Base-by-base conservation (phyloP, 208 protist species). In the Leishmania tarentolae region DNA sequence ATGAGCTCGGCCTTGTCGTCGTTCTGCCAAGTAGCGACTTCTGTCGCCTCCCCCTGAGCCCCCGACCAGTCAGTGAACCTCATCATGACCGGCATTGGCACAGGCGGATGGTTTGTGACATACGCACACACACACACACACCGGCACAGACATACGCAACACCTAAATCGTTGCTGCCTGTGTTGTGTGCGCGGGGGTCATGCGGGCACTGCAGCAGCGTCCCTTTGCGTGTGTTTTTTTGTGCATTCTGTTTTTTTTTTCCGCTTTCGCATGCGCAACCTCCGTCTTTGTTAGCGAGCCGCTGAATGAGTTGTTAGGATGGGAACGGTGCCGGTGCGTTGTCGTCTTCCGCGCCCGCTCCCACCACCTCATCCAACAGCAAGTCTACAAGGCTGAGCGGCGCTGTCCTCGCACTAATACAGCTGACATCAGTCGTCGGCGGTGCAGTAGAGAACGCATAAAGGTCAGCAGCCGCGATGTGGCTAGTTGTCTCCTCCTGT, bases 391-490 rank as follows among this genome's bases (percentile, higher is more conserved):
- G 47, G 57, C 46, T 68, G 7, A 71, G 59, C 44, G 52, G 72
- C 9, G 69, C 17, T 52, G 24, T 4, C 40, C 19, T 31, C n/a
- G 44, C 28, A 5, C 47, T 31, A n/a, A 82, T 19, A 40, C 66
- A 50, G 28, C 65, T 53, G 56, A 57, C 19, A 28, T 19, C 50
- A 31, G 75, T 19, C 19, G 57, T 17, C 40, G 46, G 65, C 8
- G 81, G 81, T 3, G 75, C 75, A 2, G 81, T 84, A 37, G 81
- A 84, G 50, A 84, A 84, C 40, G 61, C 57, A 3, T 24, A 61
- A 35, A n/a, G 61, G 19, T 5, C 42, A 53, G 70, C 46, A 46
- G 47, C n/a, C 11, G 47, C 42, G 40, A 57, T 3, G 56, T 21
- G 44, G 44, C 21, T n/a, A 50, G n/a, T 44, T 21, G 44, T 13